Percentiles rank a stretch among this genome's conserved stretches.
phyloP scores from a whole-genome alignment of 2,329 filamentous ascomycete species.

The Calonectria crousiana region DNA sequence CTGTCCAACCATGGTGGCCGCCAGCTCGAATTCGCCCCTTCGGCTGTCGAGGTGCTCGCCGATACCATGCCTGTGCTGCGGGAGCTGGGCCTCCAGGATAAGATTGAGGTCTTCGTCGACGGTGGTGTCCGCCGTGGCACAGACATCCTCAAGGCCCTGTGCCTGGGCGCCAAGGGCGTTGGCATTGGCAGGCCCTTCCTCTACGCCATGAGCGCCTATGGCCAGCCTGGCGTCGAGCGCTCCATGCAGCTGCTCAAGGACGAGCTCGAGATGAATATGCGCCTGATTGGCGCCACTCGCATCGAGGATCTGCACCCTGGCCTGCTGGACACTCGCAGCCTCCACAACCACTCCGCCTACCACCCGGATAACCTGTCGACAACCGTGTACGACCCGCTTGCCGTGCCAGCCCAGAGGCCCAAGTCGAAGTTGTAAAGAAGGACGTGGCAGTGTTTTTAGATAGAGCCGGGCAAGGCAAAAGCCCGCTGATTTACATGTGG shows the following conservation, averaged over 20 bases:
- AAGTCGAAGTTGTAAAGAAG: constrained; percentile 63
- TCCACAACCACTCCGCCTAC: constrained; percentile 67
- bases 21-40: constrained; percentile 92
- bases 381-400: constrained; percentile 67
- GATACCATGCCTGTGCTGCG: constrained; percentile 92
- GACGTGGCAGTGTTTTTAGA: not conserved
- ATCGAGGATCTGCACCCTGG: constrained; percentile 84
- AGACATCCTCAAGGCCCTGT: constrained; percentile 95
- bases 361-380: constrained; percentile 62
- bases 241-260: constrained; percentile 95
- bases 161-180: constrained; percentile 90
- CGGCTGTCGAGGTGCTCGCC: constrained; percentile 88
- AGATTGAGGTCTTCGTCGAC: constrained; percentile 90
- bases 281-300: constrained; percentile 83
- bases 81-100: constrained; percentile 77
- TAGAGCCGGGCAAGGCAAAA: not conserved
- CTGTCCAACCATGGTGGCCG: constrained; percentile 96
- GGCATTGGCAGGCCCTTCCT: constrained; percentile 96
- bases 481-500: not conserved
- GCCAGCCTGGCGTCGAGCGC: constrained; percentile 85
- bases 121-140: constrained; percentile 91
- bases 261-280: constrained; percentile 99
- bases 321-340: constrained; percentile 81
- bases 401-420: constrained; percentile 63
- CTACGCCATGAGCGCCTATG: constrained; percentile 96